Percentiles rank a stretch among this genome's conserved stretches.
Evolutionary conservation across 371 early-diverging fungal species (phyloP).

Genomic region (Mucor circinelloides): DNA sequence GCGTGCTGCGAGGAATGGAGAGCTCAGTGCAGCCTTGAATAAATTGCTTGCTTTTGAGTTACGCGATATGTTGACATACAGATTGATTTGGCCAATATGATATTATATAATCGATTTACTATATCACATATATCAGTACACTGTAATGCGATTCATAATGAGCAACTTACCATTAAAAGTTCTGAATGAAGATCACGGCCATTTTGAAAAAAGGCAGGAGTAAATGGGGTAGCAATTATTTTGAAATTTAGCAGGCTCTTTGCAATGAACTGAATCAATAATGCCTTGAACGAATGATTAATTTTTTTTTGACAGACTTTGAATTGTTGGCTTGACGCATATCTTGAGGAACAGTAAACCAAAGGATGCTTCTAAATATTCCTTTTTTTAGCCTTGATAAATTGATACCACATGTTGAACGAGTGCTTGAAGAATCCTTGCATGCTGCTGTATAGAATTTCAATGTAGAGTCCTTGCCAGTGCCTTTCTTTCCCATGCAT

Average conservation of each 20-base stretch:
- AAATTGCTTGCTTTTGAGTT: slow-evolving; percentile 53
- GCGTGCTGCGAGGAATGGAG: not conserved
- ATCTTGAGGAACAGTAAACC: slow-evolving; percentile 88
- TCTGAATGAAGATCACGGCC: slow-evolving; percentile 41
- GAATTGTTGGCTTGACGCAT: slow-evolving; percentile 21
- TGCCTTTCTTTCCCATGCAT: slow-evolving; percentile 92
- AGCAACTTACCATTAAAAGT: slow-evolving; percentile 28
- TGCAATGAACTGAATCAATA: slow-evolving; percentile 89
- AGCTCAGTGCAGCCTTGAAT: slow-evolving; percentile 45
- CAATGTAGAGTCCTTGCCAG: slow-evolving; percentile 91
- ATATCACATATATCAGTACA: slow-evolving; percentile 9
- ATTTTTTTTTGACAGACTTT: slow-evolving; percentile 45
- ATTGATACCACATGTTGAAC: slow-evolving; percentile 61
- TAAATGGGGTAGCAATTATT: slow-evolving; percentile 84
- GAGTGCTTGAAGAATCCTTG: slow-evolving; percentile 68
- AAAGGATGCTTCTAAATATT: slow-evolving; percentile 44
- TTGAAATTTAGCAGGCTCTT: slow-evolving; percentile 88
- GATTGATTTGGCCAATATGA: slow-evolving; percentile 70
- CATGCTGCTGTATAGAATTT: slow-evolving; percentile 89
- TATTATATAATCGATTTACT: slow-evolving; percentile 77
- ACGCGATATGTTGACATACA: slow-evolving; percentile 60
- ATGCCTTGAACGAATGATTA: slow-evolving; percentile 58
- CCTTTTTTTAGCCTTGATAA: slow-evolving; percentile 36
- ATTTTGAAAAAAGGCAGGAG: slow-evolving; percentile 72
- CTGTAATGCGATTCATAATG: too few relatives aligned